Evolutionary conservation across 345 rosid species (phyloP), one percentile per base, ranked within the genome.

Genomic region (Syzygium aqueum): DNA sequence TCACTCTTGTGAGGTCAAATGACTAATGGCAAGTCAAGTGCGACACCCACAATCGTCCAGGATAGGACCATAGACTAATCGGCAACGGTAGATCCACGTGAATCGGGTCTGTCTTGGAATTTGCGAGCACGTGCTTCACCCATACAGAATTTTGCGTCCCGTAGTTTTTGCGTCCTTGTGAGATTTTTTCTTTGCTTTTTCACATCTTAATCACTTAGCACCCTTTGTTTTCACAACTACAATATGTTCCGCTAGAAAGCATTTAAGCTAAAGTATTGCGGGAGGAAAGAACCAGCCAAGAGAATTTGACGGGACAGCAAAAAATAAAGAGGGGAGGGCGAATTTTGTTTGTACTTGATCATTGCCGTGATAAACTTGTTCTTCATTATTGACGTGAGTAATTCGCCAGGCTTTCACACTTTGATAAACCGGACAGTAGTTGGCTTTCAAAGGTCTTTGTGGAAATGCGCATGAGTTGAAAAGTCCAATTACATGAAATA

Each of bases 271-370:
- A 54, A 57, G 0, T 0, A 61, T 61, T n/a, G 67, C 33, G 3
- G 33, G 67, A 61, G 17, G 8, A 25, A 61, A 5, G 33, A 61
- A 12, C 33, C 67, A 61, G 30, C 67, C 27, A 5, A 59, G 16
- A 59, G 67, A 59, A 0, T 59, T 59, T 23, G 5, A 22, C 61
- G 10, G 0, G 2, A 0, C 5, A 0, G 5, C 37, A 33, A 21
- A 54, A 54, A 21, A 3, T 21, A 8, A 23, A 9, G 46, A n/a
- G 25, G 63, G 63, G 63, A 0, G n/a, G 65, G 16, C 12, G 28
- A 59, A 59, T 25, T 59, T 25, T 59, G 27, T 1, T 57, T 59
- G 3, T 59, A 11, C 28, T 59, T 59, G 30, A 59, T 59, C 30
- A 59, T 27, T 59, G 65, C 11, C 65, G 11, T 59, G 65, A 2